Evolutionary conservation across 495 filamentous ascomycete species (phyloP).

Genomic region (Xylaria venustula): DNA sequence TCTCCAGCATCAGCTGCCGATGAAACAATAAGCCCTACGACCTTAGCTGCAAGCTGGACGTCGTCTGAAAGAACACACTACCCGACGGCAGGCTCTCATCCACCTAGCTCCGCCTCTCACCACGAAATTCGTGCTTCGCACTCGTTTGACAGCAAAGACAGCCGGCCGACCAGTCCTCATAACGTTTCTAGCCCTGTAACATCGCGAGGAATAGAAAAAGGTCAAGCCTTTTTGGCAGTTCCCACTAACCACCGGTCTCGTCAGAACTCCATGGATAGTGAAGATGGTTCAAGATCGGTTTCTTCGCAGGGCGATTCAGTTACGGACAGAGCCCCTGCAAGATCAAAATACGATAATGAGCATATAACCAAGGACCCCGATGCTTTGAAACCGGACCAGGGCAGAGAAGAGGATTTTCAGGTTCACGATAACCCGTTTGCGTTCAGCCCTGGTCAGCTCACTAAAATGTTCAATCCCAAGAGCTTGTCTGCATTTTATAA

Average conservation of each 20-base stretch:
- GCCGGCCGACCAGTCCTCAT: conserved; percentile 83
- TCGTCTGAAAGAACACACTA: conserved; percentile 42
- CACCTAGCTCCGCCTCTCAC: conserved; percentile 21
- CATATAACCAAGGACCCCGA: conserved; percentile 49
- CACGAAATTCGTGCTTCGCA: conserved; percentile 56
- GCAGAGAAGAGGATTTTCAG: conserved; percentile 61
- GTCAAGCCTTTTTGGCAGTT: conserved; percentile 48
- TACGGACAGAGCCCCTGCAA: conserved; percentile 32
- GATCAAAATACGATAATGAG: conserved; percentile 39
- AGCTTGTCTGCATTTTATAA: conserved; percentile 67
- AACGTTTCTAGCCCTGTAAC: conserved; percentile 74
- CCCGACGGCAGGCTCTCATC: conserved; percentile 35
- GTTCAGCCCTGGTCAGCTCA: conserved; percentile 67
- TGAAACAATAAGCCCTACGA: conserved; percentile 45
- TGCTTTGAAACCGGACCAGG: conserved; percentile 66
- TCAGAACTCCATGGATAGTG: conserved; percentile 55
- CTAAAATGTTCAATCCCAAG: conserved; percentile 75
- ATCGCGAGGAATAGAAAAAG: conserved; percentile 43
- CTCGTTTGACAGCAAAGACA: conserved; percentile 74
- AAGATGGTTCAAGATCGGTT: conserved; percentile 48
- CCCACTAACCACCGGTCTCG: conserved; percentile 46
- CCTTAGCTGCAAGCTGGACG: conserved; percentile 43
- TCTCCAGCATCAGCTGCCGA: conserved; percentile 47
- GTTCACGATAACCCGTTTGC: conserved; percentile 69
- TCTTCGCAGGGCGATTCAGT: conserved; percentile 46